These are phyloP conservation scores for Cocos nucifera DNA, from an alignment of 176 grass and related monocot species.

Conservation along the genomic window DNA sequence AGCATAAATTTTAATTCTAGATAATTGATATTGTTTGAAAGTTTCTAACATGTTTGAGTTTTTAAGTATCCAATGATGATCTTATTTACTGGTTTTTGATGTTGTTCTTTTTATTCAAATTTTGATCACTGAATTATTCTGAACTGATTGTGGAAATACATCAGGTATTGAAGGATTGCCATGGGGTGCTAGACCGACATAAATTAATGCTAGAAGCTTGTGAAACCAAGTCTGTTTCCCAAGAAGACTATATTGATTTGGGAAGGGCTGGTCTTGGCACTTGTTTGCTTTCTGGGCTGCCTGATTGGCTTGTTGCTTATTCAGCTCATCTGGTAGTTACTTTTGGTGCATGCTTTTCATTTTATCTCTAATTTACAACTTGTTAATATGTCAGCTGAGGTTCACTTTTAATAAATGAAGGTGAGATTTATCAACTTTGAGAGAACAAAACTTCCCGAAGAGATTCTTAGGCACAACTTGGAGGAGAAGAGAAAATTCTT, in stretches of 20 bases:
- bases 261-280: constrained; percentile 93
- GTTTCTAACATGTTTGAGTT: too few species aligned
- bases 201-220: constrained; percentile 89
- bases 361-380: constrained; percentile 15
- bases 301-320: constrained; percentile 94
- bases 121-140: not conserved
- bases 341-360: constrained; percentile 21
- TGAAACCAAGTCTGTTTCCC: constrained; percentile 70
- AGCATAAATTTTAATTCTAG: too few species aligned
- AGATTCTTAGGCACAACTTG: constrained; percentile 76
- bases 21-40: too few species aligned
- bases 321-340: constrained; percentile 69
- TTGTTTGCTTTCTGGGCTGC: constrained; percentile 91
- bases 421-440: constrained; percentile 94
- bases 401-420: constrained; percentile 40
- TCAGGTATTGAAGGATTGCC: constrained; percentile 88
- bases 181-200: constrained; percentile 80
- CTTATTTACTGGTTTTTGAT: too few species aligned
- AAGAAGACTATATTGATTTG: constrained; percentile 91
- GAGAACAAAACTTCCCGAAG: constrained; percentile 79
- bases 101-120: too few species aligned
- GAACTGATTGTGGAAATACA: constrained; percentile 14
- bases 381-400: not conserved
- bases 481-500: constrained; percentile 90
- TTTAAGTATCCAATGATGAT: too few species aligned